A percentile compares a stretch with the other conserved stretches of the same genome.
These are phyloP conservation scores for Tubosaeta brunneosetosa DNA, from an alignment of 768 basidiomycete genomes.

Conservation along the genomic window DNA sequence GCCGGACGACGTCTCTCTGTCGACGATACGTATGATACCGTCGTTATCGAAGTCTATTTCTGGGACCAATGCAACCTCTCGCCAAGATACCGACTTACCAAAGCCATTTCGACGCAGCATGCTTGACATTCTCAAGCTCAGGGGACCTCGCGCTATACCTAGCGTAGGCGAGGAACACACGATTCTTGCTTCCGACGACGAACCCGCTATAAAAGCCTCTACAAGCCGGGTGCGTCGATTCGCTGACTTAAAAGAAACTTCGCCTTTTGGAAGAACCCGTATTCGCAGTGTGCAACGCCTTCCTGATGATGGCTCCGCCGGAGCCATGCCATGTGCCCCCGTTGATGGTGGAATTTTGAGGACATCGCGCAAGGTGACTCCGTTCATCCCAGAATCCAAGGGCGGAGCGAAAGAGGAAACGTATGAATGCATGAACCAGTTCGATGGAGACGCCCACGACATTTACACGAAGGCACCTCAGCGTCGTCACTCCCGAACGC, in stretches of 20 bases:
- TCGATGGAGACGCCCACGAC: conserved; percentile 3
- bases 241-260: neutral
- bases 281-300: neutral
- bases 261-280: neutral
- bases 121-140: conserved; percentile 22
- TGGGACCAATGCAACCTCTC: neutral
- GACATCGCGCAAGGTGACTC: conserved; percentile 7
- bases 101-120: conserved; percentile 20
- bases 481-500: conserved; percentile 10
- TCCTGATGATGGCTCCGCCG: neutral
- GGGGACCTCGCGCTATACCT: neutral
- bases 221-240: neutral
- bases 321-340: neutral
- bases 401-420: neutral
- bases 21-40: conserved; percentile 4
- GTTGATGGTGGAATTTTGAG: neutral
- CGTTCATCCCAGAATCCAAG: conserved; percentile 3
- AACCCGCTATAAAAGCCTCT: neutral
- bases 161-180: neutral
- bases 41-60: neutral
- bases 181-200: neutral
- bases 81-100: neutral
- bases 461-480: conserved; percentile 17
- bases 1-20: neutral
- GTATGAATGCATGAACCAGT: neutral